Percentiles rank a stretch among this genome's conserved stretches.
Evolutionary conservation across 306 rosid genomes (phyloP).

Genomic region (Fragaria ananassa): DNA sequence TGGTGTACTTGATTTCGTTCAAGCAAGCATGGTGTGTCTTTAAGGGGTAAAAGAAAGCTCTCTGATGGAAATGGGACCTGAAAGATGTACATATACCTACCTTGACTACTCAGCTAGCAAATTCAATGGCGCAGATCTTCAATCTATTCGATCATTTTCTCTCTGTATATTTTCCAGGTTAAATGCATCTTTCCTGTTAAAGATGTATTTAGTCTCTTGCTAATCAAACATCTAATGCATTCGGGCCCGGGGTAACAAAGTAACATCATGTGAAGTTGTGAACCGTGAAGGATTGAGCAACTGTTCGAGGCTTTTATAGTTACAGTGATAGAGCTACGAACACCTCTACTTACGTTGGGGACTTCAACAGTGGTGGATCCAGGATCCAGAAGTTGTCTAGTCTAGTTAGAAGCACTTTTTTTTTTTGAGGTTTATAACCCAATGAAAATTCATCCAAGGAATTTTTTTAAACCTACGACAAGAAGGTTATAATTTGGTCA

Average conservation of each 20-base stretch:
- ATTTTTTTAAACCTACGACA: too few species aligned
- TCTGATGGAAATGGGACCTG: neutral
- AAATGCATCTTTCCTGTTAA: neutral
- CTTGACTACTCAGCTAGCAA: neutral
- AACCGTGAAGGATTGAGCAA: neutral
- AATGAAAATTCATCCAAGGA: too few species aligned
- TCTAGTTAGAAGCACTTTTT: too few species aligned
- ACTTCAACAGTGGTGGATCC: neutral
- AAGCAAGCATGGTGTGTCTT: slow-evolving; percentile 1
- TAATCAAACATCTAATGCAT: neutral
- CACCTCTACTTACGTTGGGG: neutral
- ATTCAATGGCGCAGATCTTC: neutral
- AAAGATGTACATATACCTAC: neutral
- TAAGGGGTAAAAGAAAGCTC: neutral
- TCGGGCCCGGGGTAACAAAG: neutral
- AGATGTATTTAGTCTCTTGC: neutral
- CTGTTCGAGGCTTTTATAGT: neutral
- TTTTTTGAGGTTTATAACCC: too few species aligned
- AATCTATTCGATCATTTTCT: neutral
- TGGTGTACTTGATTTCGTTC: neutral
- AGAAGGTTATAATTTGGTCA: too few species aligned
- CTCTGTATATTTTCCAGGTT: neutral
- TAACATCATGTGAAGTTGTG: neutral
- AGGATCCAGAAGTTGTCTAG: too few species aligned
- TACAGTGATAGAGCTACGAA: neutral